Conservation (phyloP, 768 basidiomycete genomes). For the Punctularia strigosozonata region DNA sequence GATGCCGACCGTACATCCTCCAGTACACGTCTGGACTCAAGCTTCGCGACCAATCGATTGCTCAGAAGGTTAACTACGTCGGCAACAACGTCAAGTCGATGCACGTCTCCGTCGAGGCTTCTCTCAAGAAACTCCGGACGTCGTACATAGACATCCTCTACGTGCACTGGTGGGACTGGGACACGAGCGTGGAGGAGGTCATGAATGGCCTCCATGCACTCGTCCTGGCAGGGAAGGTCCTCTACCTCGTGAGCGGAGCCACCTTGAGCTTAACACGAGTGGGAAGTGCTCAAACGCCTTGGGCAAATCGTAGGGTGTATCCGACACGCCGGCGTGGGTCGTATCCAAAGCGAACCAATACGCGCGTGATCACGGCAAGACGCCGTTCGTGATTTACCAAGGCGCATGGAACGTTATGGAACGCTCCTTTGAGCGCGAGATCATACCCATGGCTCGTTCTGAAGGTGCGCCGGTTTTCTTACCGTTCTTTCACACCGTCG, state of each 20-base stretch:
- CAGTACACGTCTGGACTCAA: conserved; percentile 18
- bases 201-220: conserved; percentile 29
- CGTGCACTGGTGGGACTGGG: conserved; percentile 40
- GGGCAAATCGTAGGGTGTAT: background rate
- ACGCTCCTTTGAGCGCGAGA: conserved; percentile 24
- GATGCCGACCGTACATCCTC: too few species aligned
- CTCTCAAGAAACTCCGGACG: conserved; percentile 40
- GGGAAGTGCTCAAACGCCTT: too few species aligned
- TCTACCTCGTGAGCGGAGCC: conserved; percentile 21
- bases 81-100: conserved; percentile 29
- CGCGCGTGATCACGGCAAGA: conserved; percentile 19
- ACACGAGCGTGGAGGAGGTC: conserved; percentile 29
- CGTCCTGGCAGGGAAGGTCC: conserved; percentile 27
- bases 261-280: too few species aligned
- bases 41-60: conserved; percentile 6
- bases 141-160: conserved; percentile 50
- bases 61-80: conserved; percentile 25
- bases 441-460: conserved; percentile 18
- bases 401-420: conserved; percentile 14
- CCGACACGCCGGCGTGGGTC: conserved; percentile 17
- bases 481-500: conserved; percentile 14
- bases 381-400: conserved; percentile 26
- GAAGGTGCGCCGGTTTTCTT: conserved; percentile 11
- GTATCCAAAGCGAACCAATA: conserved; percentile 20
- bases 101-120: conserved; percentile 20